These are phyloP conservation scores for Boletus bicolor DNA, from an alignment of 768 basidiomycete species.

Conservation along the genomic window DNA sequence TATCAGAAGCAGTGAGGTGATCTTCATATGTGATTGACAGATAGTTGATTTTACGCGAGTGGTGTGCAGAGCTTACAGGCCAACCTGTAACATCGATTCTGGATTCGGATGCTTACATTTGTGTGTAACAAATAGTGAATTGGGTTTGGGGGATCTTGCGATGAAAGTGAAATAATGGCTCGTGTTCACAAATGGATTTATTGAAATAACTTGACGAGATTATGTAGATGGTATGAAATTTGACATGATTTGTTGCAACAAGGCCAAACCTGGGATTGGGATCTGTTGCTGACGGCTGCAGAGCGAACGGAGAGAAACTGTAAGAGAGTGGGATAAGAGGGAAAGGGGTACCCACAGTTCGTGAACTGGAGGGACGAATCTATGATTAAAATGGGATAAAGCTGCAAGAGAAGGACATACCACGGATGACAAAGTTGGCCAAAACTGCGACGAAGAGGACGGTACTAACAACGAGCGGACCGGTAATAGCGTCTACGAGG, in stretches of 20 bases:
- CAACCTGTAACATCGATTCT: background rate
- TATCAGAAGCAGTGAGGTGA: background rate
- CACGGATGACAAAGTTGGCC: constrained; percentile 83
- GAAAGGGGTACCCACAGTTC: constrained; percentile 48
- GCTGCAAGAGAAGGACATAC: constrained; percentile 41
- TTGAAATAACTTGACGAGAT: background rate
- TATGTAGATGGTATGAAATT: constrained; percentile 18
- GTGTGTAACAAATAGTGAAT: background rate
- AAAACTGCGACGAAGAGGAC: constrained; percentile 86
- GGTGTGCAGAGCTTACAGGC: background rate
- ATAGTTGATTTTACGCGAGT: background rate
- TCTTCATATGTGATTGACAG: background rate
- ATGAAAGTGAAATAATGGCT: background rate
- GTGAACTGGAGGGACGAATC: constrained; percentile 41
- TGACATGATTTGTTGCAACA: constrained; percentile 23
- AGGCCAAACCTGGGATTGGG: constrained; percentile 29
- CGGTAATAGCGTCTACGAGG: constrained; percentile 67
- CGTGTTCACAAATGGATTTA: background rate
- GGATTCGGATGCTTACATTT: background rate
- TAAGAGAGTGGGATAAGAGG: background rate
- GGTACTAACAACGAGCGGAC: constrained; percentile 79
- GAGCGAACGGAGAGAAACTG: background rate
- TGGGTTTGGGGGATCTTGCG: background rate
- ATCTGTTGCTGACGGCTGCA: constrained; percentile 26
- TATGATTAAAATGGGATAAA: constrained; percentile 2